Evolutionary conservation across 2,329 filamentous ascomycete genomes (phyloP).

Genomic region (Alternaria tenuissima): DNA sequence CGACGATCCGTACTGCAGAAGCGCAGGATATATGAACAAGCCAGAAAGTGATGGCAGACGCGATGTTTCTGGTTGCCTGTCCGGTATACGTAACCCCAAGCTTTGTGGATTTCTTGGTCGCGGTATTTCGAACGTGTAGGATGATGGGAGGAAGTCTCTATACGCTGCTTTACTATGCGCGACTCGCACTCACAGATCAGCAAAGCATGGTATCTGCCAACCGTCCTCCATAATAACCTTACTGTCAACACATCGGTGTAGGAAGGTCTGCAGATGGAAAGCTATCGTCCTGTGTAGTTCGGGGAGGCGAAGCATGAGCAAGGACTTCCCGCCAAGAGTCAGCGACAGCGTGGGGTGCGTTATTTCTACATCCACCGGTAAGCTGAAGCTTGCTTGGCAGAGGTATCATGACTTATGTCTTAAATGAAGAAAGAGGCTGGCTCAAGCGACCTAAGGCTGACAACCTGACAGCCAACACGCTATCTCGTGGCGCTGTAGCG

Average conservation of each 20-base stretch:
- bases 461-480: slow-evolving; percentile 14
- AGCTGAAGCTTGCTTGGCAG: slow-evolving; percentile 20
- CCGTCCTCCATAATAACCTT: neutral
- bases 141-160: too few relatives aligned
- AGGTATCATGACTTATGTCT: slow-evolving; percentile 13
- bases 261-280: neutral
- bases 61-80: neutral
- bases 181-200: neutral
- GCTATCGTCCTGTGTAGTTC: neutral
- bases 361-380: slow-evolving; percentile 9
- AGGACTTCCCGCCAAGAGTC: slow-evolving; percentile 16
- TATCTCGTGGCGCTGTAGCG: slow-evolving; percentile 23
- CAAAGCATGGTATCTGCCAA: neutral
- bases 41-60: neutral
- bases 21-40: neutral
- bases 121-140: too few relatives aligned
- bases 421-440: slow-evolving; percentile 16
- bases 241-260: neutral
- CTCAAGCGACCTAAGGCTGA: slow-evolving; percentile 13
- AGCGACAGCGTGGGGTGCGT: slow-evolving; percentile 21
- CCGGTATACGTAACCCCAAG: neutral
- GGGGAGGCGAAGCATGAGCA: slow-evolving; percentile 5
- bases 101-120: neutral
- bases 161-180: neutral
- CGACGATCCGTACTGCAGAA: neutral